Evolutionary conservation across 352 stramenopile species (phyloP), one percentile per base, ranked within the genome.

Genomic region (Stramenopiles sp.): DNA sequence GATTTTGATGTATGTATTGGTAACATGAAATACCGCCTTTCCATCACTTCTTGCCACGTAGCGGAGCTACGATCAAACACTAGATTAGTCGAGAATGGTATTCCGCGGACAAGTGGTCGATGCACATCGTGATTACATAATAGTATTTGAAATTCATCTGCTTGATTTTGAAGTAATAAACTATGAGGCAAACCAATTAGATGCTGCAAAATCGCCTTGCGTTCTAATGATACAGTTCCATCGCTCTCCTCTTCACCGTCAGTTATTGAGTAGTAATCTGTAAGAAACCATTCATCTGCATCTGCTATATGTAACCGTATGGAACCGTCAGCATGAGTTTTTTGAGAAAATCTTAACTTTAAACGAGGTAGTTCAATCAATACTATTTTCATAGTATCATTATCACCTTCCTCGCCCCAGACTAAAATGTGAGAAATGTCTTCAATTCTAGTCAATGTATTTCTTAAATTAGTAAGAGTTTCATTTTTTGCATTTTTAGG

Each of bases 301-400:
- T 30, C 88, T 84, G n/a, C 86, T 82, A 29, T 82, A 83, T n/a
- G 87, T 87, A 81, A 91, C 87, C 73, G 65, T 63, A 27, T 81
- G 81, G 29, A 78, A 30, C 81, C 87, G 80, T 79, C 86, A 79
- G 83, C 82, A 23, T 82, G 81, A 43, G 74, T 86, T 80, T 85
- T 89, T 81, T 80, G 83, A 82, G 79, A 90, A 78, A 99, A 95
- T 77, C 94, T 97, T 23, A 99, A 83, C 81, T 98, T 97, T 29
- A 99, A 85, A 32, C 96, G 87, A 31, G 96, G 96, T 31, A 99
- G 86, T 81, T 99, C 95, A 82, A 99, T 92, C 74, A 96, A 90
- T 81, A 95, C 91, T 80, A 99, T 94, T 6, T 83, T 85, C 80
- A 82, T 83, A 80, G 6, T 84, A 76, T 7, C 89, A 80, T 78